phyloP scores from a whole-genome alignment of 78 protist genomes.

The Salpingoeca rosetta region DNA sequence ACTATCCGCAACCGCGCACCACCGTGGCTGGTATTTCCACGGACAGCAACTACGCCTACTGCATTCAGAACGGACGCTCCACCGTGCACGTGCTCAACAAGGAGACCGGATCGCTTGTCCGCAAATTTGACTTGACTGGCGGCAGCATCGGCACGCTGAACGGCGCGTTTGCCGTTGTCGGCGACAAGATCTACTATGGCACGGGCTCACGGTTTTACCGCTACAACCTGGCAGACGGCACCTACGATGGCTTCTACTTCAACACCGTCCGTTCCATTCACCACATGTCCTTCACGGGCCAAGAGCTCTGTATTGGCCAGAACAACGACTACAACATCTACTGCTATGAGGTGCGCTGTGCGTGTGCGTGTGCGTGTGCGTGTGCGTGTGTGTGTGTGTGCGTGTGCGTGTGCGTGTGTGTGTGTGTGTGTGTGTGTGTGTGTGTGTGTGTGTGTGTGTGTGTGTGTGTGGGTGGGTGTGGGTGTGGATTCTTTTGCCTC shows the following conservation, averaged over 20 bases:
- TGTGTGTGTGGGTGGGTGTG: too few relatives aligned
- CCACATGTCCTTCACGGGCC: not conserved
- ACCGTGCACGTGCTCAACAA: too few relatives aligned
- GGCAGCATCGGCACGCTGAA: not conserved
- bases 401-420: too few relatives aligned
- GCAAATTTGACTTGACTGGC: not conserved
- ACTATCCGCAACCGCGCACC: too few relatives aligned
- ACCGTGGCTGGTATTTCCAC: too few relatives aligned
- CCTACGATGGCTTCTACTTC: not conserved
- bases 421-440: too few relatives aligned
- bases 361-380: too few relatives aligned
- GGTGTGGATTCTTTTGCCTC: too few relatives aligned
- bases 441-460: too few relatives aligned
- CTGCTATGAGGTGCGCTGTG: not conserved
- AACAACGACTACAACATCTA: not conserved
- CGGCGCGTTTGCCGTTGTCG: not conserved
- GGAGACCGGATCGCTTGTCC: not conserved
- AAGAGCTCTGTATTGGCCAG: not conserved
- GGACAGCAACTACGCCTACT: too few relatives aligned
- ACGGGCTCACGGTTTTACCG: not conserved
- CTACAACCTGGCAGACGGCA: not conserved
- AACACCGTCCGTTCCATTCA: not conserved
- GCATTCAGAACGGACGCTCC: too few relatives aligned
- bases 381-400: too few relatives aligned
- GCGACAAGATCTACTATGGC: not conserved